Base-by-base conservation (phyloP, 2,329 filamentous ascomycete genomes). In the Penicillium rolfsii region DNA sequence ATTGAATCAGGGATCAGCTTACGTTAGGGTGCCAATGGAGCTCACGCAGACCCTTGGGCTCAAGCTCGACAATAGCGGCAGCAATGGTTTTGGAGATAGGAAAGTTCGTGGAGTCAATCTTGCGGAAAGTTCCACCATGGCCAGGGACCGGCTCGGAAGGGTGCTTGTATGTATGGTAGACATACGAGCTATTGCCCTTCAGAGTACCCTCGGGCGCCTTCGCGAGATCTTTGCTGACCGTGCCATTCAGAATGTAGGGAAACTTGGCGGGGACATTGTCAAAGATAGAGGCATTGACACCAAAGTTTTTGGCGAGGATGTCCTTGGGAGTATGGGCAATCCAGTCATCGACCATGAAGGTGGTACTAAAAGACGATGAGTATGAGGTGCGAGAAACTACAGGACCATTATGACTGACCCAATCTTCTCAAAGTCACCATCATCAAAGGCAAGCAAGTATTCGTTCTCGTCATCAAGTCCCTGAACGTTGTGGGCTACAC, bases 281-380 rank as follows among this genome's bases (percentile, higher is more conserved):
- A 63, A 90, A 90, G 49, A 87, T 81, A 0, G 82, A 82, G 24
- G 82, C 80, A 52, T 85, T 79, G 22, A 90, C 81, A 24, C 86
- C 86, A 64, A 90, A 90, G 77, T 90, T 90, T 77, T 89, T 89
- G 38, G 87, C 87, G 0, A 90, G 78, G 48, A 91, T 80, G 1
- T 80, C 77, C 57, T 83, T 84, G 0, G 88, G 88, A 0, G 87
- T 90, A 70, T 89, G 87, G 0, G 83, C 77, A 38, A 91, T 80
- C 88, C 88, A 90, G 76, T 91, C 88, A 64, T 88, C 87, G 26
- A 90, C 81, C 76, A 87, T 89, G 80, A 90, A 91, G 0, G 88
- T 90, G 0, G 86, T 89, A n/a, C 85, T 85, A 7, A 8, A 12
- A 38, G 5, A 7, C 1, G 16, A 16, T 41, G 6, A 52, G 24